phyloP scores from a whole-genome alignment of 345 rosid genomes.

The Draba incana region DNA sequence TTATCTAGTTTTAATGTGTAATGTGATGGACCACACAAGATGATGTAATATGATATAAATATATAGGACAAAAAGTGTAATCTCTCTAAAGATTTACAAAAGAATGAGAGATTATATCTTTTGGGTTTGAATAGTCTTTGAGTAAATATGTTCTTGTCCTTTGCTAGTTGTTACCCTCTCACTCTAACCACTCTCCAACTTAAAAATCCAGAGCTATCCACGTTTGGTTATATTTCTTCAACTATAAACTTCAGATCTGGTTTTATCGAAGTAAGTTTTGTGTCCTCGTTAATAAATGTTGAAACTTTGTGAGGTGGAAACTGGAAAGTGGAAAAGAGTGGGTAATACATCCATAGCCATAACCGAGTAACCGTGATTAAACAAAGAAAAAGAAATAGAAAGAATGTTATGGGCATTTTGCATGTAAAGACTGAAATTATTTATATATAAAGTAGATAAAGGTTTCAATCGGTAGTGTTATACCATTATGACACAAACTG shows the following conservation, averaged over 20 bases:
- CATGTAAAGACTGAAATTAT: constrained; percentile 31
- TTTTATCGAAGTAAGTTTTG: constrained; percentile 5
- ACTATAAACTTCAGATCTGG: constrained; percentile 20
- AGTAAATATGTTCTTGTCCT: constrained; percentile 27
- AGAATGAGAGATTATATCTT: constrained; percentile 32
- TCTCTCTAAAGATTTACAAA: constrained; percentile 37
- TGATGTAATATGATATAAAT: constrained; percentile 40
- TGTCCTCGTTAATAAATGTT: constrained; percentile 10
- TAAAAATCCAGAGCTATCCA: not conserved
- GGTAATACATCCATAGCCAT: constrained; percentile 32
- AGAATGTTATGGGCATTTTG: constrained; percentile 28
- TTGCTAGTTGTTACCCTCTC: constrained; percentile 35
- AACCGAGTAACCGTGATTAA: constrained; percentile 34
- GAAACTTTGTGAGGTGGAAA: constrained; percentile 28
- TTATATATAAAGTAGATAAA: constrained; percentile 13
- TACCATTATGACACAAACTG: too few species aligned
- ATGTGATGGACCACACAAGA: constrained; percentile 46
- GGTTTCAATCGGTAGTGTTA: too few species aligned
- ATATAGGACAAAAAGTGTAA: constrained; percentile 43
- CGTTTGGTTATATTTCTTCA: constrained; percentile 16
- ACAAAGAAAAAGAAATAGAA: not conserved
- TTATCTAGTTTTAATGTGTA: constrained; percentile 41
- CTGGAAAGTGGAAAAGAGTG: constrained; percentile 26
- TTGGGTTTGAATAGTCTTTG: constrained; percentile 34
- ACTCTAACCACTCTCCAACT: constrained; percentile 38